Evolutionary conservation across 768 basidiomycete species (phyloP), one percentile per base, ranked within the genome.

Genomic region (Suillus lakei): DNA sequence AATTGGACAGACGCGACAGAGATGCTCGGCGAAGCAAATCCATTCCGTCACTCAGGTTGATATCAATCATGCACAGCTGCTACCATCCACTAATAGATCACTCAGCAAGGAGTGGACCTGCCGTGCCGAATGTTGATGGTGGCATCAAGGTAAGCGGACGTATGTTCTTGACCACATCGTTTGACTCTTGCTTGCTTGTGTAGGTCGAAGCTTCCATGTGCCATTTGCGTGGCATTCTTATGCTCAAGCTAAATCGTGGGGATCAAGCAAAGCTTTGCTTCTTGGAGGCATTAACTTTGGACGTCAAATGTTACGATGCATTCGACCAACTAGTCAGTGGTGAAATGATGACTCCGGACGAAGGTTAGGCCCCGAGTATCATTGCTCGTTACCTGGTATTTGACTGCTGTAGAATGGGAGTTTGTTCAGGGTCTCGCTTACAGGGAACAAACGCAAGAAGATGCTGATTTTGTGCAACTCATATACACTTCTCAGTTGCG

Each of bases 131-230:
- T 71, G 81, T 89, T 15, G 96, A 98, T 70, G 95, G 95, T 34
- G 98, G 98, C 4, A 94, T 99, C 76, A 99, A 99, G 81, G 96
- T 95, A 64, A 64, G 79, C 69, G 12, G 26, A 7, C 5, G 18
- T 26, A 13, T 51, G 61, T 32, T 63, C 44, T 51, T 66, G 30
- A 67, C 41, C 15, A 44, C 46, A 56, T 51, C 26, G n/a, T 18
- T 30, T 34, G 26, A 23, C 1, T 41, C 10, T 53, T 55, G 23
- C 66, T 67, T 43, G 67, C 44, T 41, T 60, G 18, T 41, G n/a
- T 69, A 97, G 95, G 92, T 98, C 44, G 95, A 99, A 80, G 95
- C 98, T 4, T 98, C 97, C 3, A 96, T 98, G 89, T 98, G 97
- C 73, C 91, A 97, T 73, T 82, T 99, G 21, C 88, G 98, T 62